Base-by-base conservation (phyloP, 306 rosid genomes). In the Quercus engelmannii region DNA sequence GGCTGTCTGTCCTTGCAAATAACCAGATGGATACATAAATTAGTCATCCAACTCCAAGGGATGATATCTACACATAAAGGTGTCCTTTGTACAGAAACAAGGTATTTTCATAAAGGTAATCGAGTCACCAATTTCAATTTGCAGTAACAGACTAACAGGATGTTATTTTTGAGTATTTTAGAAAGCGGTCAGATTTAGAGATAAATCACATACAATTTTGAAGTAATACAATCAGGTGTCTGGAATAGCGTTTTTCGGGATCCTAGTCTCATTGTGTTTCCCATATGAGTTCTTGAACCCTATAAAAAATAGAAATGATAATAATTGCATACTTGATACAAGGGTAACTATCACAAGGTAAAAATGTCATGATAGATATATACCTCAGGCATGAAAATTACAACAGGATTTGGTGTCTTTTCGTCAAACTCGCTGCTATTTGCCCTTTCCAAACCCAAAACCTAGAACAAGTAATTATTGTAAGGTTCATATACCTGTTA, bases 341-440 rank as follows among this genome's bases (percentile, higher is more conserved):
- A 51, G 76, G 72, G 63, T 51, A 31, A 38, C 19, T 31, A 71
- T 55, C 58, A 17, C 18, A 73, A 69, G 26, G 52, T 2, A 73
- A 30, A 31, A 38, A 46, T 33, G 20, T 67, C 56, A 62, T 38
- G 73, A n/a, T 38, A 74, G 69, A 72, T 56, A 26, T 20, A 67
- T 83, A 95, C 99, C 98, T 95, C 99, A 12, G 99, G 99, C 99
- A 95, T 95, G 89, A 92, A 95, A 91, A 95, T 85, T 69, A 95
- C 97, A 85, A 95, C 97, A 67, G 95, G 97, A 78, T 91, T 86
- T 10, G 94, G 92, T 65, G 97, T 87, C 56, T 88, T 87, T 71
- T 86, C 85, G 76, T 91, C 93, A 80, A 95, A 93, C 91, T 95
- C 99, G 21, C 74, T 72, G 76, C 99, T 93, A 78, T 95, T 86